A percentile compares a stretch with the other conserved stretches of the same genome.
These are phyloP conservation scores for Suillus bovinus DNA, from an alignment of 768 basidiomycete species.

Conservation along the genomic window DNA sequence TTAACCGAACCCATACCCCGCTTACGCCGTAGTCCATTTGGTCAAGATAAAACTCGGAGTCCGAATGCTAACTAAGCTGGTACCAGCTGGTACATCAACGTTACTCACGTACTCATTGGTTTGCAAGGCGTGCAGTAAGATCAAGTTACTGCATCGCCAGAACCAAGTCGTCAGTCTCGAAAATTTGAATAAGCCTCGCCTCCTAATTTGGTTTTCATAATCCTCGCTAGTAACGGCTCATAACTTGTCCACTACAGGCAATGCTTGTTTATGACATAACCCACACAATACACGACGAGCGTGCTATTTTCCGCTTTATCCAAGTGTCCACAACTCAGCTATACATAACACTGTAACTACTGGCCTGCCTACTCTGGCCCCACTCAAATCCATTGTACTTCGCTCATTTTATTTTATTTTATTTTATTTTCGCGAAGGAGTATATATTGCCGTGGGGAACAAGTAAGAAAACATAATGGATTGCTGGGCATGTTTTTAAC, in stretches of 20 bases:
- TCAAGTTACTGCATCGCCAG: neutral
- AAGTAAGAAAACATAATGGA: neutral
- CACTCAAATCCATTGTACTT: neutral
- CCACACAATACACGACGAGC: neutral
- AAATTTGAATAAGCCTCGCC: neutral
- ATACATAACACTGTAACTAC: neutral
- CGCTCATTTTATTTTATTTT: neutral
- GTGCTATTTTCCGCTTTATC: no score
- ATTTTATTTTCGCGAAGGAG: neutral
- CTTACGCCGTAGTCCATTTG: neutral
- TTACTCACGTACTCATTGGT: neutral
- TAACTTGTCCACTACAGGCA: neutral
- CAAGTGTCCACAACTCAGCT: no score
- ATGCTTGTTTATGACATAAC: neutral
- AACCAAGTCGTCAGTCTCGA: no score
- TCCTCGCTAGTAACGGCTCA: neutral
- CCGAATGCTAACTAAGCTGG: neutral
- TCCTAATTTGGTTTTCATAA: neutral
- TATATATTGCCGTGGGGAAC: neutral
- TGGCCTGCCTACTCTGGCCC: neutral
- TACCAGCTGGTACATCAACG: neutral
- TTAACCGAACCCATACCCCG: neutral
- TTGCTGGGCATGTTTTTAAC: neutral
- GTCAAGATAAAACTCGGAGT: neutral
- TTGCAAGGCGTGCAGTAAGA: neutral